Percentiles rank a stretch among this genome's conserved stretches.
phyloP scores from a whole-genome alignment of 176 grass and related monocot genomes.

The Hyparrhenia diplandra region DNA sequence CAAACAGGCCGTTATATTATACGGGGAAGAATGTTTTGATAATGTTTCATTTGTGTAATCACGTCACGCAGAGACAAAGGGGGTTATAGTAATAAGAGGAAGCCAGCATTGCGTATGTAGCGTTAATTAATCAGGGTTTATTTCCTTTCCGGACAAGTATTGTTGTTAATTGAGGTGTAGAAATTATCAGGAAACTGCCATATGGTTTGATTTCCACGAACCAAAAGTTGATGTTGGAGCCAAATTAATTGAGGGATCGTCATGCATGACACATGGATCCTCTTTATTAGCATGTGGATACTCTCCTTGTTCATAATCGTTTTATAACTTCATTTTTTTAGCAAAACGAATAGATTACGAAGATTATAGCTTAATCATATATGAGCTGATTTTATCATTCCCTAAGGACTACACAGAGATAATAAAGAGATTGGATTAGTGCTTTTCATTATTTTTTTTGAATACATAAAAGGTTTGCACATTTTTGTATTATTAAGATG shows the following conservation, averaged over 20 bases:
- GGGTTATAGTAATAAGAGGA: background rate
- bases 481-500: too few relatives aligned
- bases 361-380: too few relatives aligned
- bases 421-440: too few relatives aligned
- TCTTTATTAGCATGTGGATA: background rate
- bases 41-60: background rate
- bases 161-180: background rate
- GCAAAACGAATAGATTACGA: too few relatives aligned
- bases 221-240: background rate
- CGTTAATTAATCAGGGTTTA: background rate
- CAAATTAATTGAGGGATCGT: background rate
- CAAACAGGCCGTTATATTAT: too few relatives aligned
- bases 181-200: background rate
- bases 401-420: too few relatives aligned
- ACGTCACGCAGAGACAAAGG: background rate
- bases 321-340: background rate
- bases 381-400: too few relatives aligned
- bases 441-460: too few relatives aligned
- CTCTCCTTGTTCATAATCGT: background rate
- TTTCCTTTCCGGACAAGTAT: background rate
- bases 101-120: background rate
- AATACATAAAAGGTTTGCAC: too few relatives aligned
- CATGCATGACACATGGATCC: background rate
- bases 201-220: background rate
- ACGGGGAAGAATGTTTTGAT: background rate